A percentile compares a stretch with the other conserved stretches of the same genome.
Evolutionary conservation across 257 asterid species (phyloP).

Genomic region (Dorcoceras hygrometricum): DNA sequence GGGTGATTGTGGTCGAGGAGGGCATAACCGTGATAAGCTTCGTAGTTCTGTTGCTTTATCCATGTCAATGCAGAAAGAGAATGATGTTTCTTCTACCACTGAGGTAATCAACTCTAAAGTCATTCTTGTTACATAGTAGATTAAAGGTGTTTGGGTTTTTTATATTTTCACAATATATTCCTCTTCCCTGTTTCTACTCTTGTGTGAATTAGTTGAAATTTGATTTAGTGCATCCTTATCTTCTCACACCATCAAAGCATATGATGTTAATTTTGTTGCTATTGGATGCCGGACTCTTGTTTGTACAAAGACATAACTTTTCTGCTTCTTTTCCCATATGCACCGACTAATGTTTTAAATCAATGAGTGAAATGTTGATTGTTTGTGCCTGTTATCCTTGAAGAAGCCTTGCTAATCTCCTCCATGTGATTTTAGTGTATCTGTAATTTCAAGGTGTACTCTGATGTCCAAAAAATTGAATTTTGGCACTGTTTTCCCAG

Average conservation of each 20-base stretch:
- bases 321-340: neutral
- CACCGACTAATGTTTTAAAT: too few relatives aligned
- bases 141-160: neutral
- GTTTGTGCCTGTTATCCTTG: neutral
- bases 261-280: too few relatives aligned
- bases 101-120: constrained; percentile 1
- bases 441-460: neutral
- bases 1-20: neutral
- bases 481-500: neutral
- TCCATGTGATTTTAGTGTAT: too few relatives aligned
- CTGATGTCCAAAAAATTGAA: neutral
- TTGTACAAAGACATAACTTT: neutral
- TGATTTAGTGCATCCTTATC: too few relatives aligned
- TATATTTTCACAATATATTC: neutral
- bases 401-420: neutral
- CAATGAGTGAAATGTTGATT: neutral
- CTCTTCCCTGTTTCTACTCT: neutral
- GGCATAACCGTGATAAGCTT: neutral
- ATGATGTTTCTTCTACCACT: constrained; percentile 5
- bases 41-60: too few relatives aligned
- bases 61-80: constrained; percentile 18
- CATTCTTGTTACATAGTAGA: neutral
- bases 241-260: too few relatives aligned
- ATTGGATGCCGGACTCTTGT: neutral
- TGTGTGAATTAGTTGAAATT: neutral